Evolutionary conservation across 2,329 filamentous ascomycete species (phyloP).

Genomic region (Pseudogymnoascus sp.): DNA sequence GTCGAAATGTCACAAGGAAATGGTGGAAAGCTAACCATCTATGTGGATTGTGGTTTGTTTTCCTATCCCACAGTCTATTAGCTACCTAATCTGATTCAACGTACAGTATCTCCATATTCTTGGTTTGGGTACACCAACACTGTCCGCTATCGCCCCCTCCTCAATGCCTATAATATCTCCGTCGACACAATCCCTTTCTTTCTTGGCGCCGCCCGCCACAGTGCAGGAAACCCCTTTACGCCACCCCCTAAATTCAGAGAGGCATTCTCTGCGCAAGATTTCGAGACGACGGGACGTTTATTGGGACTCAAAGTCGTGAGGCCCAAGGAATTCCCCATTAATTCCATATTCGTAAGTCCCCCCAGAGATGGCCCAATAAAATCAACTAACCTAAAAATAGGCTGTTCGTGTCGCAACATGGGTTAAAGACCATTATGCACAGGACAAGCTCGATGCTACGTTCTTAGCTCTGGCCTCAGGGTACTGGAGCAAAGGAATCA

Average conservation of each 20-base stretch:
- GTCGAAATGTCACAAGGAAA: neutral
- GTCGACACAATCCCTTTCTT: constrained; percentile 21
- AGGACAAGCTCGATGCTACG: constrained; percentile 14
- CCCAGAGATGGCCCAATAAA: neutral
- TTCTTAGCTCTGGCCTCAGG: constrained; percentile 16
- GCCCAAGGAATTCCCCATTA: constrained; percentile 17
- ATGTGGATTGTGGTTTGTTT: constrained; percentile 18
- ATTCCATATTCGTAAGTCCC: constrained; percentile 17
- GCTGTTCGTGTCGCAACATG: constrained; percentile 17
- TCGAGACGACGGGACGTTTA: constrained; percentile 14
- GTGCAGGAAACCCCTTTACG: constrained; percentile 15
- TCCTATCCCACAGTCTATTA: neutral
- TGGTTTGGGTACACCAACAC: constrained; percentile 18
- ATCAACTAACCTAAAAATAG: constrained; percentile 10
- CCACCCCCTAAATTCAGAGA: constrained; percentile 18
- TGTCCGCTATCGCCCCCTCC: constrained; percentile 14
- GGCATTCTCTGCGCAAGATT: constrained; percentile 16
- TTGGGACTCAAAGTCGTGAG: constrained; percentile 17
- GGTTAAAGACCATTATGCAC: constrained; percentile 15
- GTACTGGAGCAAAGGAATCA: constrained; percentile 18
- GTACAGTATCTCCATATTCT: constrained; percentile 19
- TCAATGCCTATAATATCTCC: constrained; percentile 15
- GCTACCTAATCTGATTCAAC: neutral
- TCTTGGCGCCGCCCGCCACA: constrained; percentile 17
- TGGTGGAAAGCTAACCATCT: constrained; percentile 13